Evolutionary conservation across 257 asterid species (phyloP).

Genomic region (Catharanthus roseus): DNA sequence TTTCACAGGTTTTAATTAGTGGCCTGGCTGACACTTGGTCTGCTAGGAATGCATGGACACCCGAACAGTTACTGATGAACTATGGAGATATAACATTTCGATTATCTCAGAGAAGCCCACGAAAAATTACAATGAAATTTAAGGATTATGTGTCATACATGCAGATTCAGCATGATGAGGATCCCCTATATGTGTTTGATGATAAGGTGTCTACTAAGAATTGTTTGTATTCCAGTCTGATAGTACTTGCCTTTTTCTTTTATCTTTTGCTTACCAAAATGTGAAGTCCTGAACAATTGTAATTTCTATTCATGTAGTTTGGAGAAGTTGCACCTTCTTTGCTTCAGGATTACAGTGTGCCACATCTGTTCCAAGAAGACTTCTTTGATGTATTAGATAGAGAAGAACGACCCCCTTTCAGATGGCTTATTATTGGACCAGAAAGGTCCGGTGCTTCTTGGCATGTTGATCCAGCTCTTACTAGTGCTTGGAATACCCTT

Average conservation of each 20-base stretch:
- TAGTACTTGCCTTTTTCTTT: neutral
- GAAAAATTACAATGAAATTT: conserved; percentile 65
- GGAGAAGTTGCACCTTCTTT: conserved; percentile 81
- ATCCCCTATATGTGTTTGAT: conserved; percentile 89
- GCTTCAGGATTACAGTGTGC: conserved; percentile 74
- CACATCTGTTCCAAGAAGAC: conserved; percentile 84
- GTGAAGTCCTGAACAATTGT: conserved; percentile 11
- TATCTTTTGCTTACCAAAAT: conserved; percentile 6
- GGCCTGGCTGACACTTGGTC: conserved; percentile 92
- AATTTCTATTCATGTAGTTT: conserved; percentile 44
- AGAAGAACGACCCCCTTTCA: conserved; percentile 82
- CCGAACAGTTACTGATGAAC: conserved; percentile 52
- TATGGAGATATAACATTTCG: conserved; percentile 65
- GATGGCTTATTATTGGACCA: conserved; percentile 96
- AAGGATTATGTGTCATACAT: conserved; percentile 74
- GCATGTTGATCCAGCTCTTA: conserved; percentile 99
- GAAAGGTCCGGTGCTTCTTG: conserved; percentile 99
- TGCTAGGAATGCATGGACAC: conserved; percentile 77
- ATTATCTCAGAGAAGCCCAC: conserved; percentile 77
- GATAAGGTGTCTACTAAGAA: conserved; percentile 55
- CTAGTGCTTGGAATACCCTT: conserved; percentile 99
- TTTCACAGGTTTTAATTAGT: conserved; percentile 60
- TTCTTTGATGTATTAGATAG: conserved; percentile 76
- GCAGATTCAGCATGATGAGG: conserved; percentile 93
- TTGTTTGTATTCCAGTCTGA: conserved; percentile 20